Evolutionary conservation across 148 eudicot genomes (phyloP).

Genomic region (Gaultheria prostrata): DNA sequence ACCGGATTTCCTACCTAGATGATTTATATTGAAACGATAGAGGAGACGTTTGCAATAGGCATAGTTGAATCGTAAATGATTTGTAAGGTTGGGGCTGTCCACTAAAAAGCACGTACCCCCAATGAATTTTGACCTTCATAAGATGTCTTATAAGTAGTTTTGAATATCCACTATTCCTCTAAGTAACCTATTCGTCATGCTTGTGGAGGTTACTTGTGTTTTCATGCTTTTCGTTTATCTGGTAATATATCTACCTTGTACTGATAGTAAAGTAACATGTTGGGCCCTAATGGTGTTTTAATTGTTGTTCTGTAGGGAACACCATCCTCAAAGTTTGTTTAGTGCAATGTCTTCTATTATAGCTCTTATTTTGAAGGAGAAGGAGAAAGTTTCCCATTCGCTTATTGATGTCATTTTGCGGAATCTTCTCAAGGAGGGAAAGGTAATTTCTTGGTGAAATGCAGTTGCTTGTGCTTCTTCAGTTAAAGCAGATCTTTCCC

Average conservation of each 20-base stretch:
- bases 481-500: background rate
- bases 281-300: slow-evolving; percentile 3
- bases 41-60: background rate
- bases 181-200: background rate
- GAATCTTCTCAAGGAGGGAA: slow-evolving; percentile 56
- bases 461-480: background rate
- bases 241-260: background rate
- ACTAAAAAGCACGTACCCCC: background rate
- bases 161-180: background rate
- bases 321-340: slow-evolving; percentile 56
- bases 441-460: slow-evolving; percentile 45
- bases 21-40: background rate
- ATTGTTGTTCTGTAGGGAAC: slow-evolving; percentile 44
- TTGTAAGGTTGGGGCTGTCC: background rate
- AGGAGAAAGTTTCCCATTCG: slow-evolving; percentile 54
- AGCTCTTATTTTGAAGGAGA: slow-evolving; percentile 58
- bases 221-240: background rate
- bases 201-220: slow-evolving; percentile 1
- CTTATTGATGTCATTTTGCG: slow-evolving; percentile 65
- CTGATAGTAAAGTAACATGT: background rate
- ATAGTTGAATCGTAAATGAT: background rate
- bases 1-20: background rate
- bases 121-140: background rate
- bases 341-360: slow-evolving; percentile 69
- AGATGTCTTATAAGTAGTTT: background rate